These are phyloP conservation scores for Tuber microsphaerosporum DNA, from an alignment of 495 filamentous ascomycete genomes.

Conservation along the genomic window DNA sequence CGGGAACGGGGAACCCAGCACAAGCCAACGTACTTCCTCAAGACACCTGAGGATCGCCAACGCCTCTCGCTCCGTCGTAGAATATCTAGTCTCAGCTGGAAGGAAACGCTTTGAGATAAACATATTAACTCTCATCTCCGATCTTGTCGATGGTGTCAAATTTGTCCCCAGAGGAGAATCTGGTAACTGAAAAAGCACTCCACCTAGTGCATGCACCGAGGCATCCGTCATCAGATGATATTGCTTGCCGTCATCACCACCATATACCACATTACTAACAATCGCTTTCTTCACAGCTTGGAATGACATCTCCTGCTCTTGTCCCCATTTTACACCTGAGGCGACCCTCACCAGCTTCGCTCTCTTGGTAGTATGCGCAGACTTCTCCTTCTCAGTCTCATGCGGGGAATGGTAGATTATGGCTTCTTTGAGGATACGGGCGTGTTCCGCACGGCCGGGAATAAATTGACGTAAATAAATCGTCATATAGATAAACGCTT, in stretches of 20 bases:
- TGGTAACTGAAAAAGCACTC: not conserved
- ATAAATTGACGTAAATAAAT: slow-evolving; percentile 1
- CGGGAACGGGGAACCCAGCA: not conserved
- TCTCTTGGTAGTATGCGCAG: not conserved
- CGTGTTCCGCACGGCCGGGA: not conserved
- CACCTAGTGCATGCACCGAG: not conserved
- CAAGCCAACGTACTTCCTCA: not conserved
- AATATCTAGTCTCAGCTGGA: not conserved
- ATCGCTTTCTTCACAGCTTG: not conserved
- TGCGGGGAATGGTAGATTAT: too few relatives aligned
- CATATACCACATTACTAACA: not conserved
- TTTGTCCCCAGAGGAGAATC: not conserved
- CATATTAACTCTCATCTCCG: not conserved
- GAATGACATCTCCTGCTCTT: not conserved
- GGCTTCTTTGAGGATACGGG: not conserved
- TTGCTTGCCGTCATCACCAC: not conserved
- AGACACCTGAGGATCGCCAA: not conserved
- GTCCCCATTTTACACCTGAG: not conserved
- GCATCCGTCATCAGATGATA: slow-evolving; percentile 8
- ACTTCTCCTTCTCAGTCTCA: too few relatives aligned
- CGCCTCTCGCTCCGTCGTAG: not conserved
- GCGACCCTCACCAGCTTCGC: not conserved
- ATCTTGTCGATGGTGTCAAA: not conserved
- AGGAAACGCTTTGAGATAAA: slow-evolving; percentile 6
- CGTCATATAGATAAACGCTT: not conserved